These are phyloP conservation scores for Echinochloa phyllopogon DNA, from an alignment of 176 grass and related monocot genomes.

Conservation along the genomic window DNA sequence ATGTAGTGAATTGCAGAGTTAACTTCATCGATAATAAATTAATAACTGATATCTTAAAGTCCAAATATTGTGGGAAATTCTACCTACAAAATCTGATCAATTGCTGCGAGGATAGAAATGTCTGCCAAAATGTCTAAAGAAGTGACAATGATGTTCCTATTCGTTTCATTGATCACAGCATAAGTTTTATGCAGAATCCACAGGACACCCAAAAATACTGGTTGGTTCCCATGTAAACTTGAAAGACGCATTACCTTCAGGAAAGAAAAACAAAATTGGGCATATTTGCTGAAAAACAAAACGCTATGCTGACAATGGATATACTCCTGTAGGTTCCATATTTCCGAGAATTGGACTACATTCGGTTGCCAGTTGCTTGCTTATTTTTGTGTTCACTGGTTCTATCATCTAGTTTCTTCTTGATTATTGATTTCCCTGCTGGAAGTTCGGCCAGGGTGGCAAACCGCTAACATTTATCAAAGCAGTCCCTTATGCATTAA, in stretches of 20 bases:
- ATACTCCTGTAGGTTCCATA: too few relatives aligned
- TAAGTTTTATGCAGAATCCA: background rate
- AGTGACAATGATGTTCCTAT: background rate
- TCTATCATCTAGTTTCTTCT: background rate
- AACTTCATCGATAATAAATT: background rate
- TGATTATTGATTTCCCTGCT: constrained; percentile 4
- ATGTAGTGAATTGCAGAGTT: background rate
- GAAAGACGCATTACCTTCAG: background rate
- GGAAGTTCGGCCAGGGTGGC: background rate
- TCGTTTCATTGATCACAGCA: background rate
- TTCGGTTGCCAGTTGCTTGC: too few relatives aligned
- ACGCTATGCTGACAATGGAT: too few relatives aligned
- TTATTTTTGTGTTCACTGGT: background rate
- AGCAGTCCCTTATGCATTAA: background rate
- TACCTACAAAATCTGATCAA: background rate
- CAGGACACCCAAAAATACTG: background rate
- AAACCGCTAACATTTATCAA: background rate
- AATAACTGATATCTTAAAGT: background rate
- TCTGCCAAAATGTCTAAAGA: background rate
- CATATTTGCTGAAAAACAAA: background rate
- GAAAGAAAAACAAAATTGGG: background rate
- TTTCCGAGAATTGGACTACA: too few relatives aligned
- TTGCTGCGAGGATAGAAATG: background rate
- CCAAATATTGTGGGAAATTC: background rate
- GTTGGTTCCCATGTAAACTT: background rate